Evolutionary conservation across 805 yeast genomes (phyloP), one percentile per base, ranked within the genome.

Genomic region (Naumovozyma castellii): DNA sequence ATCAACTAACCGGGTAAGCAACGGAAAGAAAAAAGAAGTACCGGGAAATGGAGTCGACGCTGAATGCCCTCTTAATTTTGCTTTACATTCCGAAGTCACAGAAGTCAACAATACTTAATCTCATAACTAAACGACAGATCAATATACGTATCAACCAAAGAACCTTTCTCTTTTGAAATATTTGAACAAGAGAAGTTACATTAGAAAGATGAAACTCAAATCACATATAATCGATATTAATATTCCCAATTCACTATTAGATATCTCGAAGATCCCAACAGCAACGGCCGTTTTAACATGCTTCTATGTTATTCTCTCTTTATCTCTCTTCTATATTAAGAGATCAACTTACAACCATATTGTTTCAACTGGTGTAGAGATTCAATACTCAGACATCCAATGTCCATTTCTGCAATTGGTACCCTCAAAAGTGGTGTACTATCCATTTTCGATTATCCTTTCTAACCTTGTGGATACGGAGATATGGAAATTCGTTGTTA

Each of bases 401-500:
- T 71, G 77, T 5, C 86, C 84, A 1, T 62, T 62, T 30, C 50
- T 82, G 32, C 86, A 83, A 59, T 64, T 82, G 58, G 72, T 82
- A 4, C 88, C 90, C 10, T 59, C 68, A 18, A 64, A 68, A 38
- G 67, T 78, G 0, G 48, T 78, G 3, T 64, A 61, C 39, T 66
- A 75, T 45, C 87, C 87, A 4, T 76, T 84, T 80, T 81, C 81
- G 1, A 49, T 80, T 2, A 54, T 73, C 20, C 69, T 80, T 2
- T 70, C 84, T 1, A 72, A 80, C n/a, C 78, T 80, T 54, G 74
- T 80, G 2, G 87, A 81, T 51, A 68, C 70, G 4, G 61, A 74
- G 5, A 36, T 73, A 2, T 51, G 74, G 47, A 65, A 71, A 32
- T 72, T 72, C 43, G 3, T 71, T 13, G 39, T 71, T 3, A 75